Conservation (phyloP, 805 yeast species). For the Komagataella pastoris region DNA sequence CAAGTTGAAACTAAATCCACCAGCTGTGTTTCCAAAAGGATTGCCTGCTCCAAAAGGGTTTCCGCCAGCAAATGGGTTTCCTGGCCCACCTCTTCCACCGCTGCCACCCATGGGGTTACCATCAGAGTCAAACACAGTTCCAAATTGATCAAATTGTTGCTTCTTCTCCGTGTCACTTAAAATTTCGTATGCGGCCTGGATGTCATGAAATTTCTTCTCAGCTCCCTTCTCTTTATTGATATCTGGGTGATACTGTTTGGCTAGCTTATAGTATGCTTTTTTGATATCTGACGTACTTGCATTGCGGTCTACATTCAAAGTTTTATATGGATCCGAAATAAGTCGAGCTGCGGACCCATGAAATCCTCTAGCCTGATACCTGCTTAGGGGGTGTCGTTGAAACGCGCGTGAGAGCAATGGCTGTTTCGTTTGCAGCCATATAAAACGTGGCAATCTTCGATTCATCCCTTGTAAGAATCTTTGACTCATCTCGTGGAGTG, state of each 20-base stretch:
- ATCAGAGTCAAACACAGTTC: slow-evolving; percentile 67
- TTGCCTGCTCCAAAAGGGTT: slow-evolving; percentile 19
- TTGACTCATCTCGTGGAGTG: neutral
- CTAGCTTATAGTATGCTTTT: slow-evolving; percentile 86
- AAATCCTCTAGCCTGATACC: neutral
- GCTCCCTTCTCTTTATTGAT: slow-evolving; percentile 86
- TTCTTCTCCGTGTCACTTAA: slow-evolving; percentile 76
- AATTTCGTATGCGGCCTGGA: slow-evolving; percentile 91
- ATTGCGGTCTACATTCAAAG: slow-evolving; percentile 59
- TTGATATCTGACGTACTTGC: slow-evolving; percentile 82
- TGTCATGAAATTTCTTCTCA: slow-evolving; percentile 78
- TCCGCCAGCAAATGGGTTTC: slow-evolving; percentile 32
- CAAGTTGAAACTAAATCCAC: slow-evolving; percentile 27
- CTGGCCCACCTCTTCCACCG: slow-evolving; percentile 14
- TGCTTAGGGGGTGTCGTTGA: neutral
- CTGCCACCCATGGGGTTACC: slow-evolving; percentile 46
- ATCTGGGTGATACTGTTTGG: slow-evolving; percentile 93
- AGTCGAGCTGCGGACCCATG: slow-evolving; percentile 2
- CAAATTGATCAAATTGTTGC: slow-evolving; percentile 84
- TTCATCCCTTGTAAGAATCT: neutral
- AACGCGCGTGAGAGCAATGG: neutral
- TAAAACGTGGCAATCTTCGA: neutral
- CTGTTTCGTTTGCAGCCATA: neutral
- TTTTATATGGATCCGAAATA: slow-evolving; percentile 66
- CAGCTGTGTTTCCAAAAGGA: slow-evolving; percentile 6